These are phyloP conservation scores for Heimioporus retisporus DNA, from an alignment of 1,284 basidiomycete species.

Conservation along the genomic window DNA sequence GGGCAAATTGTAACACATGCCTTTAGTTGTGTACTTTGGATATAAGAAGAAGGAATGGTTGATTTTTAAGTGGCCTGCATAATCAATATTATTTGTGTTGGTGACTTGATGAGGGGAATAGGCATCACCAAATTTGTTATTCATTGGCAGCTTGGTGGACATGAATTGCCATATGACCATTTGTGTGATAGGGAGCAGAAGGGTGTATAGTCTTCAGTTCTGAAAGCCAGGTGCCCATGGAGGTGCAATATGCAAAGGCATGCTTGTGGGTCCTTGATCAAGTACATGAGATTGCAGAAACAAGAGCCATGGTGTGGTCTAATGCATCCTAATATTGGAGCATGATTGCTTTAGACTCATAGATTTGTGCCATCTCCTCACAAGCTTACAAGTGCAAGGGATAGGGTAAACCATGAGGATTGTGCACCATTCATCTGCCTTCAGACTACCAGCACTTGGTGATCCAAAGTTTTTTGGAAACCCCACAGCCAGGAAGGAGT, in stretches of 20 bases:
- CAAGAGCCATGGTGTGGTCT: slow-evolving; percentile 18
- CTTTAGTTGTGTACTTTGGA: slow-evolving; percentile 10
- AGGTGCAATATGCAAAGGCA: not conserved
- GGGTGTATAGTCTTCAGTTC: slow-evolving; percentile 4
- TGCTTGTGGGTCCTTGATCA: not conserved
- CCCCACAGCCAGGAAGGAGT: slow-evolving; percentile 11
- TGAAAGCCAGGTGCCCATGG: not conserved
- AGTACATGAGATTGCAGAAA: not conserved
- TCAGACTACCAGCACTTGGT: slow-evolving; percentile 1
- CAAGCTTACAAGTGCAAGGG: slow-evolving; percentile 9
- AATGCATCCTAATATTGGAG: not conserved
- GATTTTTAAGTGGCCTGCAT: slow-evolving; percentile 16
- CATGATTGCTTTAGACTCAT: not conserved
- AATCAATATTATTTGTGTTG: not conserved
- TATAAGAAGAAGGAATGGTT: slow-evolving; percentile 1
- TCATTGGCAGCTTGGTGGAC: too few species aligned
- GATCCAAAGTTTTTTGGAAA: slow-evolving; percentile 13
- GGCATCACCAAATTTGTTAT: slow-evolving; percentile 22
- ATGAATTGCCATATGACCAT: slow-evolving; percentile 15
- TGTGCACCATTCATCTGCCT: slow-evolving; percentile 16
- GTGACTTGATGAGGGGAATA: not conserved
- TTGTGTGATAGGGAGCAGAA: not conserved
- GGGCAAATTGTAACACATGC: too few species aligned
- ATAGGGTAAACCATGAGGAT: slow-evolving; percentile 16
- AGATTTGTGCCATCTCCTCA: slow-evolving; percentile 1